Base-by-base conservation (phyloP, 1,139 yeast genomes). In the Blastobotrys aristatus region DNA sequence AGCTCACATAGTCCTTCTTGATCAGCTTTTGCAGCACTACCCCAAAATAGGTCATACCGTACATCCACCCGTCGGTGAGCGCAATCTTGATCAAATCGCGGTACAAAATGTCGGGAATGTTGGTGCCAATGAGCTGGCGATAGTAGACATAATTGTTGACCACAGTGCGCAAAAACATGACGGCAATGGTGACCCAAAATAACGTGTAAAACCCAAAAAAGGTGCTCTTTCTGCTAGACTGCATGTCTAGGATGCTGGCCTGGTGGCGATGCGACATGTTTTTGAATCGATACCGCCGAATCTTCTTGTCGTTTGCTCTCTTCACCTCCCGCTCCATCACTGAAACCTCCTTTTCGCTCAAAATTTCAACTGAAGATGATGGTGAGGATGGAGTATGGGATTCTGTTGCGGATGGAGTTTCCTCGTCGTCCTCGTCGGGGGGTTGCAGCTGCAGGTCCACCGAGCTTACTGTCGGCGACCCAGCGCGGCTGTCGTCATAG, bases 11-110 rank as follows among this genome's bases (percentile, higher is more conserved):
- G 1, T 70, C 68, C 2, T 60, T 48, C 51, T 70, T 71, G 50
- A 84, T 72, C 3, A 71, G 64, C 43, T 63, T 52, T 56, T 88
- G 96, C 39, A 86, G 58, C 2, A 71, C 59, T 37, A 73, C 79
- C 1, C 81, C 74, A 35, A 77, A 65, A 59, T 82, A 88, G 31
- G 78, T 75, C 16, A 78, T 60, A 27, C 82, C 56, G 60, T 87
- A 88, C 92, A 88, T 84, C 38, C 64, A 64, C 36, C 80, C 64
- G 62, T 88, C 96, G 1, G 86, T 79, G 20, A 82, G 54, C 0
- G 79, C 95, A 26, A 88, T 81, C 54, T 76, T 75, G 50, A 76
- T 53, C 18, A 87, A 47, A 55, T 86, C 90, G 29, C 72, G 70
- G 5, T 70, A 58, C 65, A 88, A 68, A 8, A 77, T 68, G 31